phyloP scores from a whole-genome alignment of 2,329 filamentous ascomycete genomes.

The Remersonia thermophila region DNA sequence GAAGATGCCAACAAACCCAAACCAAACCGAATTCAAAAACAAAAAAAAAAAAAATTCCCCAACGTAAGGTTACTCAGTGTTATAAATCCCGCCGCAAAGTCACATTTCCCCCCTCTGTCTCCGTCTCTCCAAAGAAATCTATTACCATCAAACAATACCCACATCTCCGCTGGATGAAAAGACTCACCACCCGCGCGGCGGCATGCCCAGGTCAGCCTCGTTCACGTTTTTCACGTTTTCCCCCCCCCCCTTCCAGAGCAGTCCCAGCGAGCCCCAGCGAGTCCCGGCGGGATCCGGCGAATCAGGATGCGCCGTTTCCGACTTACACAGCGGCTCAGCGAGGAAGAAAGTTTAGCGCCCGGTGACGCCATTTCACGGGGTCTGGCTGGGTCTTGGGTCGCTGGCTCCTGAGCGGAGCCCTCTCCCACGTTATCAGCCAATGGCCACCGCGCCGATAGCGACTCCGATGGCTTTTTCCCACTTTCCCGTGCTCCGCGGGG shows the following conservation, averaged over 20 bases:
- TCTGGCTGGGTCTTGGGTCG: not conserved
- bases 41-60: too few species aligned
- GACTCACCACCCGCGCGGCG: constrained; percentile 4
- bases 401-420: too few species aligned
- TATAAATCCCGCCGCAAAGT: too few species aligned
- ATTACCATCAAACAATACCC: constrained; percentile 3
- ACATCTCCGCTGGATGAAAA: constrained; percentile 11
- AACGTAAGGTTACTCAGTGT: too few species aligned
- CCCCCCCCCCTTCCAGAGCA: too few species aligned
- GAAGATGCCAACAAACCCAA: too few species aligned
- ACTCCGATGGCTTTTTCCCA: not conserved
- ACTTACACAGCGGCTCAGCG: constrained; percentile 15
- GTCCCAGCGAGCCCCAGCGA: too few species aligned
- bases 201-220: not conserved
- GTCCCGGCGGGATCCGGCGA: constrained; percentile 10
- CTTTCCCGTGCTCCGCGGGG: constrained; percentile 10
- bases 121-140: too few species aligned
- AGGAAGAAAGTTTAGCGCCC: constrained; percentile 13
- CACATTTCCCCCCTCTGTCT: too few species aligned
- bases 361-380: constrained; percentile 18
- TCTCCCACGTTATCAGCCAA: constrained; percentile 15
- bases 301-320: constrained; percentile 8
- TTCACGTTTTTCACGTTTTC: constrained; percentile 7
- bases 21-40: too few species aligned
- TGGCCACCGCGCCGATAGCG: constrained; percentile 8